Conservation (phyloP, 2,329 filamentous ascomycete species). For the Arthrocladium fulminans region DNA sequence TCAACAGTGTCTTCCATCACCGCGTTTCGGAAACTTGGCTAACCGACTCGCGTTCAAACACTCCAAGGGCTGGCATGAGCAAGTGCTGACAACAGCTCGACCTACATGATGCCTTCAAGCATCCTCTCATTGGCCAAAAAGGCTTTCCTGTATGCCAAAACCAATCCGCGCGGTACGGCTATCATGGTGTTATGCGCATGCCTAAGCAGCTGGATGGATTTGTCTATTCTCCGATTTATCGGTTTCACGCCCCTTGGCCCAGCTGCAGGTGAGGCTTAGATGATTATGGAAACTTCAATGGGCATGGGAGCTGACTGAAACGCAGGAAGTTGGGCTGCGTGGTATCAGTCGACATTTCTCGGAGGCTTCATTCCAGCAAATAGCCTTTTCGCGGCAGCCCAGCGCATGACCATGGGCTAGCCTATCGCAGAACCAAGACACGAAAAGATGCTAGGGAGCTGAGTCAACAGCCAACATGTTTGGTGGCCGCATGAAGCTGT, state of each 20-base stretch:
- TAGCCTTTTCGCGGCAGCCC: not conserved
- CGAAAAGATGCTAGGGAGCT: too few species aligned
- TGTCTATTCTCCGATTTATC: not conserved
- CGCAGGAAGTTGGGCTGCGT: not conserved
- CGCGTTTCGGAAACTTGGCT: too few species aligned
- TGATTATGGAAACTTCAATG: not conserved
- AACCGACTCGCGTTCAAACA: not conserved
- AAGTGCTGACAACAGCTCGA: not conserved
- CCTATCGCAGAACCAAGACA: not conserved
- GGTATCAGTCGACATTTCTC: conserved; percentile 3
- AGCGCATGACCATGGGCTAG: not conserved
- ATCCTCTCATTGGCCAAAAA: not conserved
- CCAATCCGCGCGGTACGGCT: not conserved
- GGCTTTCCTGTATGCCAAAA: not conserved
- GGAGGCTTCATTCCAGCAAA: not conserved
- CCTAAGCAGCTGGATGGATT: not conserved
- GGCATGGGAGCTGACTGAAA: not conserved
- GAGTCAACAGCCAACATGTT: too few species aligned
- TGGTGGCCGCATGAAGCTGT: too few species aligned
- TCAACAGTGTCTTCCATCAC: too few species aligned
- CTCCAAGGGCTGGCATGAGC: not conserved
- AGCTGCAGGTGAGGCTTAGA: not conserved
- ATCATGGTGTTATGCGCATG: not conserved
- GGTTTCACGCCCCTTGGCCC: not conserved
- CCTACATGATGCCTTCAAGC: not conserved